Evolutionary conservation across 225 moss, liverwort and hornwort genomes (phyloP).

Genomic region (Marchantia polymorpha): DNA sequence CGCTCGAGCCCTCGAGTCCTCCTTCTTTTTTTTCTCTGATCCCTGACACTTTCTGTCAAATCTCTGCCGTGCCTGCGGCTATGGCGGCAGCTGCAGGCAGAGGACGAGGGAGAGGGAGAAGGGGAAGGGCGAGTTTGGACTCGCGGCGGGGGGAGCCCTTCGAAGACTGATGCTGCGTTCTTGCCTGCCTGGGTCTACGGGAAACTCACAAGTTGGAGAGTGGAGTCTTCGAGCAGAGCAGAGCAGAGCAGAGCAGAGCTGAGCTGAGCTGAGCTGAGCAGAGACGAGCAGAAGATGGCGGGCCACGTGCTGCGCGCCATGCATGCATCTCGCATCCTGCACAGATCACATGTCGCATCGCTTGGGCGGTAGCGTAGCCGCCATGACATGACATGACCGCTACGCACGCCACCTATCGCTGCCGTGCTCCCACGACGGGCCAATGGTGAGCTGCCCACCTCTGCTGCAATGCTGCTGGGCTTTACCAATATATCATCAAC

Average conservation of each 20-base stretch:
- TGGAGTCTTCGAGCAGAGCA: neutral
- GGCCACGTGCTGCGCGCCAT: constrained; percentile 29
- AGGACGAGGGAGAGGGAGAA: neutral
- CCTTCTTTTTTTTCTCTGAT: neutral
- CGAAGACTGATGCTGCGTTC: too few species aligned
- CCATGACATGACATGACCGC: constrained; percentile 28
- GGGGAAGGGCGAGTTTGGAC: neutral
- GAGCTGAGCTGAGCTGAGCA: too few species aligned
- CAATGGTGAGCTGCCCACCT: neutral
- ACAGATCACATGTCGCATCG: constrained; percentile 17
- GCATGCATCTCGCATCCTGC: constrained; percentile 20
- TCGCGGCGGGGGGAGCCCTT: neutral
- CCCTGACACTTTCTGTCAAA: neutral
- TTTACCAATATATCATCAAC: neutral
- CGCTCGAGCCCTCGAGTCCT: neutral
- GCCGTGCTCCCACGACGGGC: constrained; percentile 23
- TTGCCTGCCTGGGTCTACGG: too few species aligned
- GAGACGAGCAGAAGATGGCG: constrained; percentile 8
- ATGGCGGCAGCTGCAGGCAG: neutral
- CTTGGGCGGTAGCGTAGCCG: constrained; percentile 25
- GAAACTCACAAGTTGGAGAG: too few species aligned
- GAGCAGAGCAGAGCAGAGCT: too few species aligned
- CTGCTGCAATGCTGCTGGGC: too few species aligned
- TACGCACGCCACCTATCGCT: constrained; percentile 9
- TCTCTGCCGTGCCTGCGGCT: neutral